These are phyloP conservation scores for Mycena haematopus DNA, from an alignment of 768 basidiomycete species.

Conservation along the genomic window DNA sequence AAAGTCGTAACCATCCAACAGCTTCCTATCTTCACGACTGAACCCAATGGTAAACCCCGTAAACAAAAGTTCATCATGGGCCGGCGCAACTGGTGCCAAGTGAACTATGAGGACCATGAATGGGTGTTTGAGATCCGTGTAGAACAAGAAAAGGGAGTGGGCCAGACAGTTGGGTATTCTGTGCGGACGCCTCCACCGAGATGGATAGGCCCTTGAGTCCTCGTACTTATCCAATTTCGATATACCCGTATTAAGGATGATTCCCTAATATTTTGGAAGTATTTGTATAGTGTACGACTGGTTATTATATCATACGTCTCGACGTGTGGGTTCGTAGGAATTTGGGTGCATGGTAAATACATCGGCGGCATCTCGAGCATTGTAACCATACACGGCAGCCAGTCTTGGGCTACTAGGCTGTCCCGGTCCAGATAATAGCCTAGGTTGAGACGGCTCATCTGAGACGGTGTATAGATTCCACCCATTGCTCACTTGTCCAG, in stretches of 20 bases:
- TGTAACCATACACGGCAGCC: slow-evolving; percentile 6
- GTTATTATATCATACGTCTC: neutral
- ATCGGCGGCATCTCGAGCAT: neutral
- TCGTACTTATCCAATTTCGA: neutral
- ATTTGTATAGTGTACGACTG: neutral
- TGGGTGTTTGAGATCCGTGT: slow-evolving; percentile 85
- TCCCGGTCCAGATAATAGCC: slow-evolving; percentile 24
- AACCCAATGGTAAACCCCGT: slow-evolving; percentile 77
- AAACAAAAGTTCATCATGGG: slow-evolving; percentile 89
- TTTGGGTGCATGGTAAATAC: slow-evolving; percentile 1
- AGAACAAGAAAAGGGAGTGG: slow-evolving; percentile 83
- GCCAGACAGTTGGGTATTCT: slow-evolving; percentile 76
- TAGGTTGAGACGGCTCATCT: slow-evolving; percentile 11
- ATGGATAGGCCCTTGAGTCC: slow-evolving; percentile 14
- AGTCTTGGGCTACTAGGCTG: slow-evolving; percentile 14
- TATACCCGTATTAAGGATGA: slow-evolving; percentile 21
- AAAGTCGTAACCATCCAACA: slow-evolving; percentile 34
- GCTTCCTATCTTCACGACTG: slow-evolving; percentile 79
- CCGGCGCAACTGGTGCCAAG: slow-evolving; percentile 84
- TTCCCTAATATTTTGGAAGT: slow-evolving; percentile 7
- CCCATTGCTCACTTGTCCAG: no score
- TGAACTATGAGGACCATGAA: slow-evolving; percentile 63
- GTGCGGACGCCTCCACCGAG: slow-evolving; percentile 22
- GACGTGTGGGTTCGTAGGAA: neutral
- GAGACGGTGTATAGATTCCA: slow-evolving; percentile 9